A percentile compares a stretch with the other conserved stretches of the same genome.
phyloP scores from a whole-genome alignment of 139 green algal genomes.

The Tetraselmis chui region DNA sequence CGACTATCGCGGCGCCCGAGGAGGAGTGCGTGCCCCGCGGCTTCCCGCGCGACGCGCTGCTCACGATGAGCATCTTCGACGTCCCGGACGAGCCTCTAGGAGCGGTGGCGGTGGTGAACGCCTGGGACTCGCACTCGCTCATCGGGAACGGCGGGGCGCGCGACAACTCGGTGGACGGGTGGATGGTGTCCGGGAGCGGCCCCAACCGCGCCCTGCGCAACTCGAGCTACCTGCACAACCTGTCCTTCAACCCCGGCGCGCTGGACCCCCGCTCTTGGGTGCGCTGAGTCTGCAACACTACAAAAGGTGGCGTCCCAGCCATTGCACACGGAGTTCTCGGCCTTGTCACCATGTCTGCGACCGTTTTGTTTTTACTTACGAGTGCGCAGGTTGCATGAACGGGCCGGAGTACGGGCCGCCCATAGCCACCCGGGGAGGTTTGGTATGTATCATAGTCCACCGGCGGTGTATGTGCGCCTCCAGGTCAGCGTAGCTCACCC shows the following conservation, averaged over 20 bases:
- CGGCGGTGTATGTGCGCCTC: no score
- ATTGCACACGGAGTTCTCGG: no score
- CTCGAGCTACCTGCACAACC: neutral
- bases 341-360: no score
- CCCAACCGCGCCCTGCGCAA: neutral
- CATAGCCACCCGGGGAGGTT: neutral
- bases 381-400: neutral
- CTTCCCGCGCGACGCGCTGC: neutral
- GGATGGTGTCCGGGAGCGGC: neutral
- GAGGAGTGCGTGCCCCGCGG: neutral
- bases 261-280: neutral
- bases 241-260: neutral
- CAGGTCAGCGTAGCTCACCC: no score
- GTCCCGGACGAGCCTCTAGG: neutral
- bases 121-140: neutral
- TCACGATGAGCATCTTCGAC: neutral
- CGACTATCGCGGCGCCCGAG: neutral
- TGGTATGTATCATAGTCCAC: no score
- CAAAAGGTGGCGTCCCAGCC: no score
- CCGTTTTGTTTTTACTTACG: no score
- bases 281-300: neutral
- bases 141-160: neutral
- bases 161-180: neutral
- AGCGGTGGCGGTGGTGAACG: neutral
- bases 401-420: neutral